Evolutionary conservation across 2,329 filamentous ascomycete genomes (phyloP).

Genomic region (Scopulariopsis brevicaulis): DNA sequence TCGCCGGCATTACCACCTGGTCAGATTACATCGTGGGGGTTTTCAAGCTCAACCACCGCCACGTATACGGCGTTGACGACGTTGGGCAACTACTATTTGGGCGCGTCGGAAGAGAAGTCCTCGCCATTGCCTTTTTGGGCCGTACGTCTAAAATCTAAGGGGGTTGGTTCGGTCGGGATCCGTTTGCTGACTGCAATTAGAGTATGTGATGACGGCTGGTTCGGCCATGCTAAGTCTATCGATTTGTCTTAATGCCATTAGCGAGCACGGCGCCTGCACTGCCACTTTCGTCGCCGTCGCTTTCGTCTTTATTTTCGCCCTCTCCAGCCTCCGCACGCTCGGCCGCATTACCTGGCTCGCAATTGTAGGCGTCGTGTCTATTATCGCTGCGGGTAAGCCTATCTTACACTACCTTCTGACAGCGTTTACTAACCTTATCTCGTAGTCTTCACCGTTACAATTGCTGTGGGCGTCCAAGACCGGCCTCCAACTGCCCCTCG

Average conservation of each 20-base stretch:
- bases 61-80: neutral
- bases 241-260: neutral
- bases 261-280: neutral
- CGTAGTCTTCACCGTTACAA: conserved; percentile 13
- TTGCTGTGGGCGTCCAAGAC: conserved; percentile 18
- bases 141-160: neutral
- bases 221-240: neutral
- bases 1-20: neutral
- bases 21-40: neutral
- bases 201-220: neutral
- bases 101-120: neutral
- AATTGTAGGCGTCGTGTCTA: neutral
- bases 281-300: neutral
- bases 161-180: neutral
- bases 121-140: neutral
- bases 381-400: neutral
- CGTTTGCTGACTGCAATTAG: neutral
- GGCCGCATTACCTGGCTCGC: neutral
- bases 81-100: neutral
- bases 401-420: neutral
- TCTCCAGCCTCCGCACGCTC: neutral
- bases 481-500: conserved; percentile 13
- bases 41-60: neutral
- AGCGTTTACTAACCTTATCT: neutral
- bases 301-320: neutral